Percentiles rank a stretch among this genome's conserved stretches.
Evolutionary conservation across 2,329 filamentous ascomycete species (phyloP).

Genomic region (Hymenoscyphus fructigenus): DNA sequence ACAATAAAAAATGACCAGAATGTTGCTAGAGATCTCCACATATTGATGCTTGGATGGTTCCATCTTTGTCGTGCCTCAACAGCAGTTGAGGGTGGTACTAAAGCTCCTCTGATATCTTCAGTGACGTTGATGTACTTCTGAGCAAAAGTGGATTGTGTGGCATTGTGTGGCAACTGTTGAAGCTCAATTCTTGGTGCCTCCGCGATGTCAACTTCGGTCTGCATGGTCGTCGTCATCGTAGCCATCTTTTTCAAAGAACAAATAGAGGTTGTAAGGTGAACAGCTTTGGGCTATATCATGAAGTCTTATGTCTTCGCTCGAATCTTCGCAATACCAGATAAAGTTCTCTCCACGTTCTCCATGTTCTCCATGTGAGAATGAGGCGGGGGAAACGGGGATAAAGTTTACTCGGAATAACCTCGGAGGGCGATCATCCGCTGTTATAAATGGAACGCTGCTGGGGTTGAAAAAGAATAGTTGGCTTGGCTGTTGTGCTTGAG

Average conservation of each 20-base stretch:
- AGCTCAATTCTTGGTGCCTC: slow-evolving; percentile 7
- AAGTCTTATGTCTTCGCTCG: no score
- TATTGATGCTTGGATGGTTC: slow-evolving; percentile 61
- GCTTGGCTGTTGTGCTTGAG: neutral
- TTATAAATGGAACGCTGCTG: neutral
- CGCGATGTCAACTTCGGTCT: slow-evolving; percentile 4
- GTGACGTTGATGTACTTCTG: slow-evolving; percentile 10
- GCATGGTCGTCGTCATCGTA: slow-evolving; percentile 4
- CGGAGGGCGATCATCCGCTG: neutral
- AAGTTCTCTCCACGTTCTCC: neutral
- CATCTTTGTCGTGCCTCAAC: slow-evolving; percentile 51
- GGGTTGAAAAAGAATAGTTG: neutral
- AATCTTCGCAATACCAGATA: no score
- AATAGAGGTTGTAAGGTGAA: neutral
- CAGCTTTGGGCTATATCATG: neutral
- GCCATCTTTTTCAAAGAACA: neutral
- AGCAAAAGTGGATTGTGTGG: neutral
- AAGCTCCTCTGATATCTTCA: slow-evolving; percentile 17
- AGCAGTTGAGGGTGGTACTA: slow-evolving; percentile 15
- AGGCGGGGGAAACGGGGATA: neutral
- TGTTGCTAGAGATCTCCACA: slow-evolving; percentile 56
- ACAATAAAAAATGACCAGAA: slow-evolving; percentile 64
- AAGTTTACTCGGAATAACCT: neutral
- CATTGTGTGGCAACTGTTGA: neutral
- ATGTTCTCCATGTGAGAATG: neutral